Evolutionary conservation across 805 yeast genomes (phyloP).

Genomic region (Clavispora santaluciae): DNA sequence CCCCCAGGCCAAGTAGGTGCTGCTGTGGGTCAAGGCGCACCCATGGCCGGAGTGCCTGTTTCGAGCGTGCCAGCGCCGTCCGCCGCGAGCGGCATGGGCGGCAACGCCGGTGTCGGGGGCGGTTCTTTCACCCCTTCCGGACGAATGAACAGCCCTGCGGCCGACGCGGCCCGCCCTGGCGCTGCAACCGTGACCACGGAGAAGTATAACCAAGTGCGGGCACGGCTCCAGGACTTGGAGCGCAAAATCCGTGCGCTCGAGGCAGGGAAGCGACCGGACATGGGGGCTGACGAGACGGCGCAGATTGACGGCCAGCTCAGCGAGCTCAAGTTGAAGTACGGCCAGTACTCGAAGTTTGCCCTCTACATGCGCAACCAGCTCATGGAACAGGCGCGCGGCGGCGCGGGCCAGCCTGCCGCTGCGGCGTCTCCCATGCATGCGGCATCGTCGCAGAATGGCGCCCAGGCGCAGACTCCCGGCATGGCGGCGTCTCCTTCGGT

Average conservation of each 20-base stretch:
- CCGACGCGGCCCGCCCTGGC: neutral
- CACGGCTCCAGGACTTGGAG: conserved; percentile 45
- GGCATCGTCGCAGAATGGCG: conserved; percentile 1
- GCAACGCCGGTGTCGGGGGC: neutral
- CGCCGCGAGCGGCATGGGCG: neutral
- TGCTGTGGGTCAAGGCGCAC: neutral
- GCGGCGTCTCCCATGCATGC: conserved; percentile 1
- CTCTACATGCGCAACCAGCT: conserved; percentile 41
- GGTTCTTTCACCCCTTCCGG: neutral
- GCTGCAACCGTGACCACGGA: conserved; percentile 28
- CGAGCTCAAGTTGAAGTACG: conserved; percentile 42
- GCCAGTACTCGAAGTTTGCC: conserved; percentile 49
- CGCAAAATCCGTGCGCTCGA: conserved; percentile 48
- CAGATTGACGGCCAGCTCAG: conserved; percentile 46
- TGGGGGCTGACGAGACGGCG: conserved; percentile 42
- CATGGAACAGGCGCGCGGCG: conserved; percentile 25
- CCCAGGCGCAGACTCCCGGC: neutral
- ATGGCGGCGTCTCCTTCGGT: neutral
- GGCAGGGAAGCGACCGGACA: conserved; percentile 39
- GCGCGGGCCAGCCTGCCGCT: conserved; percentile 3
- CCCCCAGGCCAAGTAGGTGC: neutral
- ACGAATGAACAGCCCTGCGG: neutral
- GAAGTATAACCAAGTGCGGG: conserved; percentile 40
- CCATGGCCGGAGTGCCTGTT: neutral
- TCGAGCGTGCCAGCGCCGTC: neutral